These are phyloP conservation scores for Picochlorum sp. DNA, from an alignment of 139 green algal species.

Conservation along the genomic window DNA sequence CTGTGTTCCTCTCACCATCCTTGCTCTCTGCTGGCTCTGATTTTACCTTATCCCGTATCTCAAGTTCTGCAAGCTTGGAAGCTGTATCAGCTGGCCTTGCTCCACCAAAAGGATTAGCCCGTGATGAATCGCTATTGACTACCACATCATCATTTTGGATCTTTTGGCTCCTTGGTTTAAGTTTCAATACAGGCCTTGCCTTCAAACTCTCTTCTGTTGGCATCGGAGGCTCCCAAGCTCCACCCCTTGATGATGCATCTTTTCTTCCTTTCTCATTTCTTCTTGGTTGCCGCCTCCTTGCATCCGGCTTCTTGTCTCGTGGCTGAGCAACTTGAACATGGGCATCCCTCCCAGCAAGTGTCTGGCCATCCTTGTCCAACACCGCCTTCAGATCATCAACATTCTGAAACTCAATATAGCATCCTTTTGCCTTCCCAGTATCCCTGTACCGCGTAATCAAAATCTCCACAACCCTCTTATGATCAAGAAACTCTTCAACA, in stretches of 20 bases:
- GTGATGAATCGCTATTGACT: not conserved
- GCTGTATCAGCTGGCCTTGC: slow-evolving; percentile 37
- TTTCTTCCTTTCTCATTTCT: not conserved
- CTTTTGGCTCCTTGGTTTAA: slow-evolving; percentile 15
- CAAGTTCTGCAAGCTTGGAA: slow-evolving; percentile 32
- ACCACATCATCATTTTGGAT: too few relatives aligned
- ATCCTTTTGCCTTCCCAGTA: slow-evolving; percentile 34
- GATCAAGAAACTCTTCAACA: slow-evolving; percentile 22
- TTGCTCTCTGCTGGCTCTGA: not conserved
- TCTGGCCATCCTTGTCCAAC: slow-evolving; percentile 11
- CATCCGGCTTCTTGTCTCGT: slow-evolving; percentile 5
- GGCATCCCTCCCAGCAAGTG: slow-evolving; percentile 24
- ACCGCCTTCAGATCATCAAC: slow-evolving; percentile 13
- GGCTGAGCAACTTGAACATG: slow-evolving; percentile 37
- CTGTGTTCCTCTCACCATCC: not conserved
- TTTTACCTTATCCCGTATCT: slow-evolving; percentile 26
- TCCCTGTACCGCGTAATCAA: slow-evolving; percentile 38
- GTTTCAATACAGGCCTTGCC: slow-evolving; percentile 16
- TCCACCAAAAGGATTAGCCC: slow-evolving; percentile 41
- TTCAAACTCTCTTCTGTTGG: slow-evolving; percentile 4
- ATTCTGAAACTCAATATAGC: slow-evolving; percentile 45
- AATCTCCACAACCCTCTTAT: slow-evolving; percentile 28
- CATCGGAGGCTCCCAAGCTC: not conserved
- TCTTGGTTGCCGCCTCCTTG: not conserved
- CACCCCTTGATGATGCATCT: not conserved